Conservation (phyloP, 2,329 filamentous ascomycete genomes). For the Thielaviopsis populi region DNA sequence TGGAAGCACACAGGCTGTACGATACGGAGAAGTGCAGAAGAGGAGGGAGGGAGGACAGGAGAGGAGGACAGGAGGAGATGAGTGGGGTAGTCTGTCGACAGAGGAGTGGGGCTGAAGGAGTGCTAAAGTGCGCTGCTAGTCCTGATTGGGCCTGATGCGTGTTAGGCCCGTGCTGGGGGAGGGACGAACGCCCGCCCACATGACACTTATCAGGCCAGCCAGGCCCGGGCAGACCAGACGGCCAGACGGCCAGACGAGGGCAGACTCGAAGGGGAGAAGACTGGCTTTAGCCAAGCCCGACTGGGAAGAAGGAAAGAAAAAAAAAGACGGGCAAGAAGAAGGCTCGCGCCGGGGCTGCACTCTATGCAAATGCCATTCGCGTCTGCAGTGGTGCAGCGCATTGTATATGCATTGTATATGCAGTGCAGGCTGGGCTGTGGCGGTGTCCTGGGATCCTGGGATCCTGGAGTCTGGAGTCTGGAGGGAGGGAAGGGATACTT, state of each 20-base stretch:
- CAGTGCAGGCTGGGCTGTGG: neutral
- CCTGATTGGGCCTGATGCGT: slow-evolving; percentile 13
- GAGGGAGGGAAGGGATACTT: neutral
- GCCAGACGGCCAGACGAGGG: neutral
- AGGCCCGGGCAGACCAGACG: neutral
- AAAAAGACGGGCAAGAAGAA: too few relatives aligned
- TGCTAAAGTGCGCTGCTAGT: slow-evolving; percentile 12
- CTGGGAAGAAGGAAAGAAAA: neutral
- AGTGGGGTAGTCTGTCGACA: neutral
- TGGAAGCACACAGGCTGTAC: too few relatives aligned
- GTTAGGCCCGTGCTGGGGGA: slow-evolving; percentile 4
- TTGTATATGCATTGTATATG: neutral
- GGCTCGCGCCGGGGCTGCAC: neutral
- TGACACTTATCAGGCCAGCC: slow-evolving; percentile 1
- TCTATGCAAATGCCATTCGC: too few relatives aligned
- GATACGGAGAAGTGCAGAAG: neutral
- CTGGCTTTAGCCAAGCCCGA: neutral
- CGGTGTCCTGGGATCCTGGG: slow-evolving; percentile 1
- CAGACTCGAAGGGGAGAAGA: too few relatives aligned
- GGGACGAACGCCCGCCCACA: neutral
- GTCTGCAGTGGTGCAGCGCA: too few relatives aligned
- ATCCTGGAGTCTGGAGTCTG: too few relatives aligned
- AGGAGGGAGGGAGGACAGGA: neutral
- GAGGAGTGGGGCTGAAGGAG: slow-evolving; percentile 7
- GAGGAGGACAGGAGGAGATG: neutral